These are phyloP conservation scores for Chalciporus chontae DNA, from an alignment of 768 basidiomycete species.

Conservation along the genomic window DNA sequence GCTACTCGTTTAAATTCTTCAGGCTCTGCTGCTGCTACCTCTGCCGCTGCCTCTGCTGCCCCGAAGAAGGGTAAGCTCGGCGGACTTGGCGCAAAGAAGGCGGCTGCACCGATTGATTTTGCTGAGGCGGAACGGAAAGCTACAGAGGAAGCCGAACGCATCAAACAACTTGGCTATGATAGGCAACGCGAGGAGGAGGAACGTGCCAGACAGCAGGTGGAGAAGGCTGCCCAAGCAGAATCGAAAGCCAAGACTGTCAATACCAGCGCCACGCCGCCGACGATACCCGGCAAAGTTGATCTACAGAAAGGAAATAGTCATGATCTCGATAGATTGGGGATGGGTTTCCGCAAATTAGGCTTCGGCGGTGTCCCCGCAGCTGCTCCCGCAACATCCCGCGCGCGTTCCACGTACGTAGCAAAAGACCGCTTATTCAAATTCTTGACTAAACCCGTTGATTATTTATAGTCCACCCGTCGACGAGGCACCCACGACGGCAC, in stretches of 20 bases:
- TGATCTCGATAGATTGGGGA: constrained; percentile 55
- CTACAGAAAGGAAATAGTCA: constrained; percentile 40
- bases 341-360: constrained; percentile 76
- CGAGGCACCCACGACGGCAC: constrained; percentile 72
- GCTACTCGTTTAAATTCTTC: constrained; percentile 43
- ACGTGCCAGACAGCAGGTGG: constrained; percentile 60
- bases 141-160: constrained; percentile 85
- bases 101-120: constrained; percentile 81
- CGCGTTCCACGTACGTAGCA: constrained; percentile 35
- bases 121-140: constrained; percentile 92
- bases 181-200: constrained; percentile 79
- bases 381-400: constrained; percentile 48
- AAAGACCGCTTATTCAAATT: not conserved
- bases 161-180: constrained; percentile 91
- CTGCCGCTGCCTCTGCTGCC: constrained; percentile 30
- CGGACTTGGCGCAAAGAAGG: constrained; percentile 82
- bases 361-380: constrained; percentile 79
- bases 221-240: constrained; percentile 34
- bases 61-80: constrained; percentile 71
- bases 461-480: constrained; percentile 34
- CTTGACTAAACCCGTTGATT: not conserved
- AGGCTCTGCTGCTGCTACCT: constrained; percentile 28
- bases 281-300: constrained; percentile 28
- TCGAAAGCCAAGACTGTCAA: constrained; percentile 30
- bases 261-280: constrained; percentile 20